Conservation (phyloP, 1,284 basidiomycete species). For the Ceratobasidium sp. region DNA sequence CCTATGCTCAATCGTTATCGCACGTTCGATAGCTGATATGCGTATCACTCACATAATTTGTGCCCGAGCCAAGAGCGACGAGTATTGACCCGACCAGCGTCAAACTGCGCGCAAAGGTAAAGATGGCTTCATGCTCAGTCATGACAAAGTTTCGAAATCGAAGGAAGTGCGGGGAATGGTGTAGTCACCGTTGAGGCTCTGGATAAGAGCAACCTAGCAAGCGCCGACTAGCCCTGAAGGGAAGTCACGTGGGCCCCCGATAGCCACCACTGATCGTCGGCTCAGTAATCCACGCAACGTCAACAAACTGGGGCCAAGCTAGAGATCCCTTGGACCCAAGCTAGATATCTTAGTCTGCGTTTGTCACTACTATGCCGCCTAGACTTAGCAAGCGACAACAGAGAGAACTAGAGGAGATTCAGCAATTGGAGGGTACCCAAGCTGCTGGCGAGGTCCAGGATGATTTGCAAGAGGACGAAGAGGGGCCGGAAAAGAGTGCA, state of each 20-base stretch:
- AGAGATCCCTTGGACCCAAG: not conserved
- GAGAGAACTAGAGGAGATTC: constrained; percentile 82
- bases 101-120: constrained; percentile 13
- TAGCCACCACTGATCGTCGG: not conserved
- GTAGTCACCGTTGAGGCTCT: not conserved
- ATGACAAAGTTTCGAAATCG: not conserved
- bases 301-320: constrained; percentile 4
- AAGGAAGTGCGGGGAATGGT: not conserved
- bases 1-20: constrained; percentile 3
- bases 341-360: too few relatives aligned
- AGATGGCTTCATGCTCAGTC: constrained; percentile 10
- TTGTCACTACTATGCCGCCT: constrained; percentile 55
- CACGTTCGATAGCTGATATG: not conserved
- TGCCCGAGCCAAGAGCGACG: constrained; percentile 43
- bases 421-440: constrained; percentile 56
- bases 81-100: constrained; percentile 35
- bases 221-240: not conserved
- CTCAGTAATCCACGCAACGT: constrained; percentile 18
- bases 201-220: constrained; percentile 8
- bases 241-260: not conserved
- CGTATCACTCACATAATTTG: constrained; percentile 43
- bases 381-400: constrained; percentile 82
- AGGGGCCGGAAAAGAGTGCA: constrained; percentile 57
- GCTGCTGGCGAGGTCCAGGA: constrained; percentile 41
- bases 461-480: constrained; percentile 48